phyloP scores from a whole-genome alignment of 2,329 filamentous ascomycete species.

The Aspergillus costaricaensis region DNA sequence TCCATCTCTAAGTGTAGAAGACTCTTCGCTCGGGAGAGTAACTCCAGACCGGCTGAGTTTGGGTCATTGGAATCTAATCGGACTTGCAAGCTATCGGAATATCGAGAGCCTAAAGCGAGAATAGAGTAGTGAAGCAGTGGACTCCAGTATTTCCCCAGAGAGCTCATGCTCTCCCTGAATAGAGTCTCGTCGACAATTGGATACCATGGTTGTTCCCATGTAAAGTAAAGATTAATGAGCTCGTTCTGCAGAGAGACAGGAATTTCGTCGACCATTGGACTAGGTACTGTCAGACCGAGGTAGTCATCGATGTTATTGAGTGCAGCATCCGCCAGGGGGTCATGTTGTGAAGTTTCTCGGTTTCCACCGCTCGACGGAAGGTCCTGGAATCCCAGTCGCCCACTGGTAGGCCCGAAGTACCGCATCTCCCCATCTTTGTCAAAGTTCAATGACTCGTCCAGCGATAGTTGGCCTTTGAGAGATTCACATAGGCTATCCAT shows the following conservation, averaged over 20 bases:
- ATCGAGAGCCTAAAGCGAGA: conserved; percentile 37
- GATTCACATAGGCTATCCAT: conserved; percentile 25
- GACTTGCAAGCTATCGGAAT: conserved; percentile 34
- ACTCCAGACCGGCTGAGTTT: conserved; percentile 36
- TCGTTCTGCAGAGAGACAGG: conserved; percentile 31
- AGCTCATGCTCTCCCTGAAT: conserved; percentile 34
- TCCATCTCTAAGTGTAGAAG: conserved; percentile 26
- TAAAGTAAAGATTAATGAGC: conserved; percentile 39
- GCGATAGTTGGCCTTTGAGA: conserved; percentile 36
- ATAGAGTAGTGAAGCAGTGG: conserved; percentile 21
- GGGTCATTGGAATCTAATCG: conserved; percentile 33
- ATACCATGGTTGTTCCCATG: conserved; percentile 42
- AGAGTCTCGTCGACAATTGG: conserved; percentile 40
- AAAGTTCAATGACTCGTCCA: conserved; percentile 41
- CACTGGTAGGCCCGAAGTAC: conserved; percentile 43
- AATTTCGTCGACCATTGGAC: conserved; percentile 5
- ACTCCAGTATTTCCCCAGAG: conserved; percentile 33
- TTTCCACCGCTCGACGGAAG: conserved; percentile 10
- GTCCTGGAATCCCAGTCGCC: conserved; percentile 35
- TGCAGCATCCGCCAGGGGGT: background rate
- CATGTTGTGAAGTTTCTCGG: background rate
- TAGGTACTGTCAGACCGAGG: background rate
- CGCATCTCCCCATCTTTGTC: conserved; percentile 39
- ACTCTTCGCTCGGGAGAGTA: conserved; percentile 33
- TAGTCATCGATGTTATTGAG: conserved; percentile 3